A percentile compares a stretch with the other conserved stretches of the same genome.
Conservation (phyloP, 2,329 filamentous ascomycete genomes). For the Fusarium camptoceras region DNA sequence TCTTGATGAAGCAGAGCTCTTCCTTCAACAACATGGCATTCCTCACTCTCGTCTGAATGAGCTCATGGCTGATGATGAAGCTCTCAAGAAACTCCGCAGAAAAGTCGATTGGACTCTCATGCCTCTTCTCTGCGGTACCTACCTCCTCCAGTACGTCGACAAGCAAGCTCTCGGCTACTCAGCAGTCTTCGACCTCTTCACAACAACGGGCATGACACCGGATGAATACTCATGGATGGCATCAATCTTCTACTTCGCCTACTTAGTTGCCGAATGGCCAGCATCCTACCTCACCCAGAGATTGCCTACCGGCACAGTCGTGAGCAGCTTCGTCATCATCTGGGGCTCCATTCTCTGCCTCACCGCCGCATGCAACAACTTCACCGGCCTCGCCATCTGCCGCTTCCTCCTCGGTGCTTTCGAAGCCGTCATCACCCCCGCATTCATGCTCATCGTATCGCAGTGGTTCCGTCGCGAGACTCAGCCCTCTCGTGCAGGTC, state of each 20-base stretch:
- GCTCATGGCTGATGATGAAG: constrained; percentile 42
- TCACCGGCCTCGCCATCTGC: constrained; percentile 58
- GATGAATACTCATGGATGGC: constrained; percentile 66
- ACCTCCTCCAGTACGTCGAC: constrained; percentile 66
- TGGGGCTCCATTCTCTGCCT: constrained; percentile 59
- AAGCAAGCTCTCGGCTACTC: constrained; percentile 66
- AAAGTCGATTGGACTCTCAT: constrained; percentile 64
- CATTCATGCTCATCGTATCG: constrained; percentile 63
- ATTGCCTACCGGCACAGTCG: constrained; percentile 51
- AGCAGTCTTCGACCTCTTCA: constrained; percentile 67
- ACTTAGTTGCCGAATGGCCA: constrained; percentile 57
- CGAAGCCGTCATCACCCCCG: constrained; percentile 62
- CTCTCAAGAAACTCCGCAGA: constrained; percentile 48
- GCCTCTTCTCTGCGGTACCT: constrained; percentile 63
- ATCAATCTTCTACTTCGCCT: constrained; percentile 66
- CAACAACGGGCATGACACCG: constrained; percentile 59
- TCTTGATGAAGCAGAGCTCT: constrained; percentile 46
- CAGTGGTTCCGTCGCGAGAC: constrained; percentile 62
- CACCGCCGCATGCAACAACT: constrained; percentile 57
- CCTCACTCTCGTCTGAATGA: constrained; percentile 38
- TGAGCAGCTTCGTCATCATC: constrained; percentile 49
- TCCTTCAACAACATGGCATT: constrained; percentile 45
- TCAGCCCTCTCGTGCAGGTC: constrained; percentile 60
- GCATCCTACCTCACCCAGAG: constrained; percentile 52
- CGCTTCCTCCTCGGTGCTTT: constrained; percentile 61